phyloP scores from a whole-genome alignment of 768 basidiomycete species.

The Kwoniella bestiolae region DNA sequence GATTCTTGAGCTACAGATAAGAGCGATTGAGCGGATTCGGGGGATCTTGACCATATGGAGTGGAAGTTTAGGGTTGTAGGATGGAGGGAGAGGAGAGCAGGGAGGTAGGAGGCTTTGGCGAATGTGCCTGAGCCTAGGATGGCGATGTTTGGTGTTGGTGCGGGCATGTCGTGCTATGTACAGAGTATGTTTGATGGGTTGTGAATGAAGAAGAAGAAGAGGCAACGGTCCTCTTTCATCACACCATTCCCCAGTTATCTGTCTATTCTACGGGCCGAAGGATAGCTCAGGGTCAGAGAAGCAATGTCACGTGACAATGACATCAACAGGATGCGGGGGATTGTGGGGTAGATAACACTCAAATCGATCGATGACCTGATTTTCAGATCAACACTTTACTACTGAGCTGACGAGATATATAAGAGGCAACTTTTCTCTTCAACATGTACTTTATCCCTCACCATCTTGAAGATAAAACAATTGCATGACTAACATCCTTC shows the following conservation, averaged over 20 bases:
- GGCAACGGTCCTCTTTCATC: too few relatives aligned
- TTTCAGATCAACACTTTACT: too few relatives aligned
- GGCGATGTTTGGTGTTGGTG: conserved; percentile 63
- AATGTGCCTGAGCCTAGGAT: conserved; percentile 77
- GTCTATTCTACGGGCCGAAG: too few relatives aligned
- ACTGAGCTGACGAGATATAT: not conserved
- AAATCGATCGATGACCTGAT: too few relatives aligned
- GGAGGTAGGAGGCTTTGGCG: conserved; percentile 69
- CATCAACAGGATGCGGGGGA: too few relatives aligned
- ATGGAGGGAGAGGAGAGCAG: conserved; percentile 68
- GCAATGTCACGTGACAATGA: too few relatives aligned
- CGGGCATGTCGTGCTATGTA: not conserved
- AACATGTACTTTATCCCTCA: not conserved
- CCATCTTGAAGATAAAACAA: too few relatives aligned
- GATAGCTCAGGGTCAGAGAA: too few relatives aligned
- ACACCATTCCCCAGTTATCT: too few relatives aligned
- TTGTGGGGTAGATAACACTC: too few relatives aligned
- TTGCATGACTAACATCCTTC: too few relatives aligned
- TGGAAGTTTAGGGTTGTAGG: conserved; percentile 63
- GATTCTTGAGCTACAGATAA: conserved; percentile 60
- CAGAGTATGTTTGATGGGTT: not conserved
- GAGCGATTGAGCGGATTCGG: conserved; percentile 61
- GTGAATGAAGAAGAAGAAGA: not conserved
- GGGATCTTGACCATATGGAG: conserved; percentile 82
- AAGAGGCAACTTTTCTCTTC: too few relatives aligned